These are phyloP conservation scores for Elaphomyces granulatus DNA, from an alignment of 495 filamentous ascomycete species.

Conservation along the genomic window DNA sequence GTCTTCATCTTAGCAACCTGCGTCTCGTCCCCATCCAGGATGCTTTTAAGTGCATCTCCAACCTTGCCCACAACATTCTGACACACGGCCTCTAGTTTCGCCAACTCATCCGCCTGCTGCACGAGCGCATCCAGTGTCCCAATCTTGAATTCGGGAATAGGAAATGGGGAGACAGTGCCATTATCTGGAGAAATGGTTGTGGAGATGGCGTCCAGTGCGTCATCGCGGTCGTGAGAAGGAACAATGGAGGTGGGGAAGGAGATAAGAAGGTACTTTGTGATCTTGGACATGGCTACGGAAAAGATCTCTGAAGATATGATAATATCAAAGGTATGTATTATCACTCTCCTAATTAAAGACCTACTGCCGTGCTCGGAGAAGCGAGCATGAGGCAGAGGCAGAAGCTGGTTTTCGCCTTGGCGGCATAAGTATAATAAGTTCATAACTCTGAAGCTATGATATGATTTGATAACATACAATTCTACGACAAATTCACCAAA, in stretches of 20 bases:
- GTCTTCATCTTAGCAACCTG: conserved; percentile 78
- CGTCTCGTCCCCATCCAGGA: conserved; percentile 70
- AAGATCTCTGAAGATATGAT: conserved; percentile 2
- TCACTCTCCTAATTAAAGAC: too few species aligned
- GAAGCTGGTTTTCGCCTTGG: too few species aligned
- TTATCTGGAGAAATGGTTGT: conserved; percentile 59
- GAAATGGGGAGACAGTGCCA: conserved; percentile 61
- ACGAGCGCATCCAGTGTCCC: conserved; percentile 93
- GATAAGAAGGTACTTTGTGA: conserved; percentile 52
- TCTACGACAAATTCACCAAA: too few species aligned
- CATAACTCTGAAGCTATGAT: too few species aligned
- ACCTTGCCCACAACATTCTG: conserved; percentile 79
- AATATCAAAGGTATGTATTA: too few species aligned
- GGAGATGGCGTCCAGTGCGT: conserved; percentile 61
- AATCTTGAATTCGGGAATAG: conserved; percentile 91
- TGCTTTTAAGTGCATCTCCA: conserved; percentile 62
- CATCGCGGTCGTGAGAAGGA: conserved; percentile 57
- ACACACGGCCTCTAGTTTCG: conserved; percentile 69
- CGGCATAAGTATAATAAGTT: too few species aligned
- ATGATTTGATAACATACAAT: too few species aligned
- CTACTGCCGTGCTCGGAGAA: conserved; percentile 7
- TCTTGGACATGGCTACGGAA: conserved; percentile 36
- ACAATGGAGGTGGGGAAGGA: conserved; percentile 64
- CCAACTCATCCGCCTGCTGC: conserved; percentile 87
- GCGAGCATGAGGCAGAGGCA: conserved; percentile 12